Base-by-base conservation (phyloP, 2,329 filamentous ascomycete genomes). In the Colletotrichum lini region DNA sequence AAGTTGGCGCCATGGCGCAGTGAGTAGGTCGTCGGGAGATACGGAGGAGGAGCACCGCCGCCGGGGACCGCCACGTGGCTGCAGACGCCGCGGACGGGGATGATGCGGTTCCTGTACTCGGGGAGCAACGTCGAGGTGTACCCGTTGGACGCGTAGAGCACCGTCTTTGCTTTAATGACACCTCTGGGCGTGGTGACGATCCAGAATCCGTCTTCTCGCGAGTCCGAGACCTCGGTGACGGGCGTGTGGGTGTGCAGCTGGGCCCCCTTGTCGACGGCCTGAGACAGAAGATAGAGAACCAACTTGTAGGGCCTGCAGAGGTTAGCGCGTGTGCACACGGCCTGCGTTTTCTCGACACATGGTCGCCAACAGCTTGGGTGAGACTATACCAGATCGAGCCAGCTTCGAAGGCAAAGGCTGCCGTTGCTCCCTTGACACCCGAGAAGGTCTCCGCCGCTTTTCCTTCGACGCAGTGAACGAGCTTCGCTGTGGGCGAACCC, bases 101-200 rank as follows among this genome's bases (percentile, higher is more conserved):
- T 84, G 70, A 94, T 92, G 12, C 88, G 86, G 70, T 87, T 84
- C 8, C 83, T 79, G 76, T 92, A 92, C 65, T 85, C 78, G 0
- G 90, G 90, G 1, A 91, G 80, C 7, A 94, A 78, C 15, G 87
- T 84, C 1, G 89, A 87, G 0, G 90, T 92, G 78, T 93, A 93
- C 15, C 83, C 91, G 74, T 94, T 94, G 1, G 90, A 93, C 18
- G 91, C 91, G 53, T 92, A 84, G 21, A 93, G 81, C 16, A 93
- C 82, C 44, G 85, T 86, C 35, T 81, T 83, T 1, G 91, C 84
- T 12, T 75, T 78, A 63, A 92, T 85, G 0, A 72, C 77, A 13
- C 91, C 92, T 23, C 90, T 85, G 0, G 82, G 77, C 3, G 90
- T 92, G 12, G 82, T 76, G 1, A 76, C 23, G 12, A 52, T 74